Evolutionary conservation across 1,284 basidiomycete species (phyloP).

Genomic region (Rhodofomes roseus): DNA sequence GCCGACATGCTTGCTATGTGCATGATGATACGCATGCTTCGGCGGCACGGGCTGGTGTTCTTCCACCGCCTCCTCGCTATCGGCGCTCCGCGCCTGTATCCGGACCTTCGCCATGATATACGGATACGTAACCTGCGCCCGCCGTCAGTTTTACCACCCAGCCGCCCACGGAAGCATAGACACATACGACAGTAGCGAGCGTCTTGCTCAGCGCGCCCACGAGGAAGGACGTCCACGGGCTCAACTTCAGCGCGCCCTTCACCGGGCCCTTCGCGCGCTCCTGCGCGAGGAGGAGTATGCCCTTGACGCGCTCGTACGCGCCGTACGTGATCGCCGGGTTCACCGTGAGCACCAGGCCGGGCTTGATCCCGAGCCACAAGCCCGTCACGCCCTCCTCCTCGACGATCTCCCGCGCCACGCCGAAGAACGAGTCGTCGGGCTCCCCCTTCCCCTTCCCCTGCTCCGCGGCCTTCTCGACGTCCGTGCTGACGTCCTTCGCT

Average conservation of each 20-base stretch:
- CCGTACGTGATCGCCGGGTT: constrained; percentile 99
- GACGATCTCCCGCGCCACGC: constrained; percentile 84
- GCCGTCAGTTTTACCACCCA: too few relatives aligned
- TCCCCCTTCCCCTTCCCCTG: constrained; percentile 37
- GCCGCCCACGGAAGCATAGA: too few relatives aligned
- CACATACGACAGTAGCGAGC: constrained; percentile 87
- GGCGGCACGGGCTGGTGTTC: constrained; percentile 33
- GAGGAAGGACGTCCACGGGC: constrained; percentile 79
- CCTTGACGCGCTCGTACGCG: constrained; percentile 90
- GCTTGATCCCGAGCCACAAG: constrained; percentile 92
- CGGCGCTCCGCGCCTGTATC: constrained; percentile 79
- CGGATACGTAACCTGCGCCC: constrained; percentile 76
- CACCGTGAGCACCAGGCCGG: constrained; percentile 88
- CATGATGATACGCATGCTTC: constrained; percentile 34
- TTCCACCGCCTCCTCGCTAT: constrained; percentile 45
- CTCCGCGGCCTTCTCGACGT: constrained; percentile 7
- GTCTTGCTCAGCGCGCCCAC: constrained; percentile 96
- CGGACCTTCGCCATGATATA: constrained; percentile 98
- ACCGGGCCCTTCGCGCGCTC: constrained; percentile 36
- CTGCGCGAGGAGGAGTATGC: constrained; percentile 53
- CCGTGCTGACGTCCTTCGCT: constrained; percentile 13
- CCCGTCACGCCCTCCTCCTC: constrained; percentile 90
- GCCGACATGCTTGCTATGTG: constrained; percentile 53
- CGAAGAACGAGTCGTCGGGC: constrained; percentile 68
- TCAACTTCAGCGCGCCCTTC: constrained; percentile 61